Base-by-base conservation (phyloP, 352 stramenopile species). In the Phytopythium boreale region DNA sequence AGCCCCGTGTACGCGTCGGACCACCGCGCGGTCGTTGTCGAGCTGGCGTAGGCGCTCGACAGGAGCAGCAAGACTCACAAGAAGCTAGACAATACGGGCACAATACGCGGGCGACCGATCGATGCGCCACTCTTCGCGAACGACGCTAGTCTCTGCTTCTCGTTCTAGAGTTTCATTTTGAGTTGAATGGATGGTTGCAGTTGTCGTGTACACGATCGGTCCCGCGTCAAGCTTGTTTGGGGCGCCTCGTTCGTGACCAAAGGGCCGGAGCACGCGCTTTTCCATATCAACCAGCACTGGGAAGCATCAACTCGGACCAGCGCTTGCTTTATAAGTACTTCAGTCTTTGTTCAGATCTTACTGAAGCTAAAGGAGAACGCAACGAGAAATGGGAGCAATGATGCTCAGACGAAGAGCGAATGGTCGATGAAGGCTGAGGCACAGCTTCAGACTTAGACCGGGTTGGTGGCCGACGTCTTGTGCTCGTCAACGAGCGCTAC, bases 1-100 rank as follows among this genome's bases (percentile, higher is more conserved):
- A 94, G 85, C n/a, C 86, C 83, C 4, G 67, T 97, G 27, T 97
- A 93, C 67, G 84, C 82, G 4, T 96, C 87, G 17, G 89, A 97
- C 59, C 89, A 97, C 69, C 87, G 87, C 37, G 89, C 76, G 26
- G 79, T 97, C 37, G 71, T 97, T 27, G 82, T 80, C 3, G 78
- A 90, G 64, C 89, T 96, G 51, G 43, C 65, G 46, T 76, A 61
- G 76, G 19, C 50, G 20, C 44, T 29, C n/a, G 20, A 24, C 3
- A 49, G 26, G 43, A 49, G 20, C 43, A 22, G 12, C 20, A 22
- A 6, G 39, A n/a, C 39, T 10, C 39, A 0, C 12, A 44, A 44
- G 20, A 29, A 52, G 46, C 46, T 19, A 36, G 12, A 36, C 22
- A 34, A 9, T 22, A n/a, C 0, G 22, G 19, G 5, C 19, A 49